Percentiles rank a stretch among this genome's conserved stretches.
phyloP scores from a whole-genome alignment of 139 green algal species.

The Tetradesmus lagerheimii region DNA sequence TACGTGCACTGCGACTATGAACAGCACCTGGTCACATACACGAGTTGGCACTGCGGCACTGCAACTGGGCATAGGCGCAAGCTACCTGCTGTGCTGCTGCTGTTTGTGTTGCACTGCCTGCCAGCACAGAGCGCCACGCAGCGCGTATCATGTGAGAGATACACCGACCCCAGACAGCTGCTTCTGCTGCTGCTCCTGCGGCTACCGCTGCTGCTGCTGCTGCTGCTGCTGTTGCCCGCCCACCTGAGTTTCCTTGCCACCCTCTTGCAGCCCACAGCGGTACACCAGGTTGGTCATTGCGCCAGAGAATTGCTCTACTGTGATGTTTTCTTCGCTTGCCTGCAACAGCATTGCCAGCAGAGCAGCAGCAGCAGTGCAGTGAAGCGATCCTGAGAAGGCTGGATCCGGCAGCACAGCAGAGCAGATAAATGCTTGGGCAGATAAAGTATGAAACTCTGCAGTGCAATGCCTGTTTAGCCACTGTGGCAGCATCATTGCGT shows the following conservation, averaged over 20 bases:
- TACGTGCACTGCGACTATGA: too few relatives aligned
- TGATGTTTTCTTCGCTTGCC: neutral
- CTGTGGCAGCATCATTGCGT: neutral
- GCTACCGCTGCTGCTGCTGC: neutral
- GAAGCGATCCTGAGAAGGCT: too few relatives aligned
- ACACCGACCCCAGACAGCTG: too few relatives aligned
- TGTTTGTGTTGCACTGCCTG: too few relatives aligned
- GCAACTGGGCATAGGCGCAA: neutral
- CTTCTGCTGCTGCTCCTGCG: neutral
- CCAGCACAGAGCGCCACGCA: too few relatives aligned
- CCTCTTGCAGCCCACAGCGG: constrained; percentile 36
- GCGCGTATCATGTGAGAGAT: too few relatives aligned
- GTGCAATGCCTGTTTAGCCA: neutral
- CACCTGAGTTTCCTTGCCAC: constrained; percentile 30
- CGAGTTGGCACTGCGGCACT: too few relatives aligned
- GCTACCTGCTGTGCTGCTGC: neutral
- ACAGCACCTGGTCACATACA: too few relatives aligned
- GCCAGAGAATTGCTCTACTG: constrained; percentile 62
- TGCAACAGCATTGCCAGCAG: neutral
- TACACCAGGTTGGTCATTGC: constrained; percentile 80
- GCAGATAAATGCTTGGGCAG: too few relatives aligned
- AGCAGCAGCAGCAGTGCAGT: neutral
- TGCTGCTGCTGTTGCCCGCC: neutral
- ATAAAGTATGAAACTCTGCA: too few relatives aligned
- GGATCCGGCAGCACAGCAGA: too few relatives aligned